Evolutionary conservation across 208 protist genomes (phyloP).

Genomic region (Paratrypanosoma confusum): DNA sequence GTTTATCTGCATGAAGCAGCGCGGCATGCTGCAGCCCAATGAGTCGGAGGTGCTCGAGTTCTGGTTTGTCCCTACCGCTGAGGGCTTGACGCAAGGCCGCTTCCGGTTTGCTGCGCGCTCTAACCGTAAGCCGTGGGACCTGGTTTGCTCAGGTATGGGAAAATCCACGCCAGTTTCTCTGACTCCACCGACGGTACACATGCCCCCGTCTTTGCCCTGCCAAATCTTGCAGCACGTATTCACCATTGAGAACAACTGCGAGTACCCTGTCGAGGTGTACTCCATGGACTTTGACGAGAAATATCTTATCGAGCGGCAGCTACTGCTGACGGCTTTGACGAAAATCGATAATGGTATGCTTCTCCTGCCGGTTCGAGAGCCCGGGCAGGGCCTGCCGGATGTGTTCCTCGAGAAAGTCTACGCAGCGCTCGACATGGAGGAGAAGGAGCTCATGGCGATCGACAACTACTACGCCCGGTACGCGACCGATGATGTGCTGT

Average conservation of each 20-base stretch:
- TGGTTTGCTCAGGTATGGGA: conserved; percentile 13
- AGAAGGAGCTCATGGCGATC: conserved; percentile 15
- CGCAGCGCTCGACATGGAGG: conserved; percentile 13
- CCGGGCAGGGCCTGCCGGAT: conserved; percentile 57
- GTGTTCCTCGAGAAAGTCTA: conserved; percentile 62
- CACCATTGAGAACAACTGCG: conserved; percentile 77
- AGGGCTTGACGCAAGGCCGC: too few relatives aligned
- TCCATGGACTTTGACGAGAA: conserved; percentile 65
- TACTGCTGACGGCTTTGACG: conserved; percentile 37
- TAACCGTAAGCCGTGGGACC: conserved; percentile 14
- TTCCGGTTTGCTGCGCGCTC: too few relatives aligned
- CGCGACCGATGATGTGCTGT: too few relatives aligned
- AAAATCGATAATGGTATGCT: conserved; percentile 21
- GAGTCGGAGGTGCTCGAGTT: too few relatives aligned
- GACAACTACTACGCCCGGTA: too few relatives aligned
- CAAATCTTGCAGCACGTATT: conserved; percentile 46
- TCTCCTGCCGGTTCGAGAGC: conserved; percentile 45
- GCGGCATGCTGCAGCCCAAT: too few relatives aligned
- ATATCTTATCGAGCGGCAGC: conserved; percentile 44
- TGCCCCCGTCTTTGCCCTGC: conserved; percentile 68
- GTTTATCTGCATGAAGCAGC: too few relatives aligned
- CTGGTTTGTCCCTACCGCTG: too few relatives aligned
- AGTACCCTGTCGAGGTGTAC: conserved; percentile 82
- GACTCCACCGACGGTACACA: conserved; percentile 29
- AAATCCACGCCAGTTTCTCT: conserved; percentile 9